Evolutionary conservation across 805 yeast species (phyloP).

Genomic region (Cyberlindnera samutprakarnensis): DNA sequence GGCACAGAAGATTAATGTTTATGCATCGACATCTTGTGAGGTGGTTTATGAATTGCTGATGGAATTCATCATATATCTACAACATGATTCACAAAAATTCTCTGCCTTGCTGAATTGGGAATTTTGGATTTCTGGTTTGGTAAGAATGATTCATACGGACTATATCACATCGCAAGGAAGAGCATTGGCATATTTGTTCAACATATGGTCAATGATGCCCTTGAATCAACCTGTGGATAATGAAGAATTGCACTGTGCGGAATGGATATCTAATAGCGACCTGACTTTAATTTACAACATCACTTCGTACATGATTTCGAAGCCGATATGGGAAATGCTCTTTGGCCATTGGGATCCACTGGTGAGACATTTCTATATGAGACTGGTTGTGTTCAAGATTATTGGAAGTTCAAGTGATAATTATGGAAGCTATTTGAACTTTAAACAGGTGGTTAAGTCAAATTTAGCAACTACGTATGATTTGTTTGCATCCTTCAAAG

Average conservation of each 20-base stretch:
- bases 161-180: constrained; percentile 57
- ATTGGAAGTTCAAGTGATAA: constrained; percentile 9
- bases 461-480: constrained; percentile 6
- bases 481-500: constrained; percentile 2
- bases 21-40: constrained; percentile 34
- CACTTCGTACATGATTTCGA: constrained; percentile 46
- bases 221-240: constrained; percentile 13
- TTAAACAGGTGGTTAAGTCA: constrained; percentile 7
- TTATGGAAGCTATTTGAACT: constrained; percentile 10
- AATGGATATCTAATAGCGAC: constrained; percentile 34
- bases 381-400: constrained; percentile 64
- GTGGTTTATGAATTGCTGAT: constrained; percentile 31
- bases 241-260: not conserved
- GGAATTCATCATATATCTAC: constrained; percentile 18
- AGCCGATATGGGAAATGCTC: constrained; percentile 42
- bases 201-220: constrained; percentile 68
- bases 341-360: constrained; percentile 79
- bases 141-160: constrained; percentile 54
- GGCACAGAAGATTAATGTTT: constrained; percentile 18
- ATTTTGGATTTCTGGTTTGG: constrained; percentile 62
- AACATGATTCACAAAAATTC: constrained; percentile 9
- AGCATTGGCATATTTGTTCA: constrained; percentile 58
- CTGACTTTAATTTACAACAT: constrained; percentile 42
- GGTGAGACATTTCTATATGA: constrained; percentile 58
- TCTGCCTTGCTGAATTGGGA: constrained; percentile 48